These are phyloP conservation scores for Eutrema salsugineum DNA, from an alignment of 441 rosid genomes.

Conservation along the genomic window DNA sequence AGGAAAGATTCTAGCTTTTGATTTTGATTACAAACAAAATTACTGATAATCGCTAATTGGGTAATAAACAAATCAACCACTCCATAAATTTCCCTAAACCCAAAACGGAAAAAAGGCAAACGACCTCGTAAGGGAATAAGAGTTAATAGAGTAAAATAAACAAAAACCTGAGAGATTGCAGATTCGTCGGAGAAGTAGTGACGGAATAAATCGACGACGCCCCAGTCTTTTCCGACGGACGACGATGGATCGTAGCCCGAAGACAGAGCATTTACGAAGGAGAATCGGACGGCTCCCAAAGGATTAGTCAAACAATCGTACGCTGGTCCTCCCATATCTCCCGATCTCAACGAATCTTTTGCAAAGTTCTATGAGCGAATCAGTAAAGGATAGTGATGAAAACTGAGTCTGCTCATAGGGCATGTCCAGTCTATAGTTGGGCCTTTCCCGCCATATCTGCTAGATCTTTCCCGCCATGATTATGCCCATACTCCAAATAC, in stretches of 20 bases:
- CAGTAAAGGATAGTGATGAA: conserved; percentile 3
- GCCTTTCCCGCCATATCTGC: conserved; percentile 46
- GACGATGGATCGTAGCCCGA: conserved; percentile 61
- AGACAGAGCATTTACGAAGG: conserved; percentile 66
- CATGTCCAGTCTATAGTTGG: not conserved
- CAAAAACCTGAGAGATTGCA: conserved; percentile 58
- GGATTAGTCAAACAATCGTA: conserved; percentile 87
- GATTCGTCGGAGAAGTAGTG: conserved; percentile 62
- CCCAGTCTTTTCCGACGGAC: conserved; percentile 83
- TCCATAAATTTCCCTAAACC: not conserved
- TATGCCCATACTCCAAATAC: not conserved
- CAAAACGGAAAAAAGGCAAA: not conserved
- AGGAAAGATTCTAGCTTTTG: not conserved
- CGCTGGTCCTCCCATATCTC: conserved; percentile 69
- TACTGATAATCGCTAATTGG: not conserved
- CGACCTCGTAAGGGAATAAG: not conserved
- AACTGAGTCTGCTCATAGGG: not conserved
- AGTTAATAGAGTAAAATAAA: not conserved
- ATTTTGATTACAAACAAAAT: too few species aligned
- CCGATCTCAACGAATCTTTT: not conserved
- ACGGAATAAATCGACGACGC: conserved; percentile 71
- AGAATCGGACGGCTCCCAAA: conserved; percentile 77
- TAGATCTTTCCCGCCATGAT: conserved; percentile 42
- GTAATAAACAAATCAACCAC: not conserved
- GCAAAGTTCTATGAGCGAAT: not conserved